A percentile compares a stretch with the other conserved stretches of the same genome.
phyloP scores from a whole-genome alignment of 78 protist species.

The Creolimax fragrantissima region DNA sequence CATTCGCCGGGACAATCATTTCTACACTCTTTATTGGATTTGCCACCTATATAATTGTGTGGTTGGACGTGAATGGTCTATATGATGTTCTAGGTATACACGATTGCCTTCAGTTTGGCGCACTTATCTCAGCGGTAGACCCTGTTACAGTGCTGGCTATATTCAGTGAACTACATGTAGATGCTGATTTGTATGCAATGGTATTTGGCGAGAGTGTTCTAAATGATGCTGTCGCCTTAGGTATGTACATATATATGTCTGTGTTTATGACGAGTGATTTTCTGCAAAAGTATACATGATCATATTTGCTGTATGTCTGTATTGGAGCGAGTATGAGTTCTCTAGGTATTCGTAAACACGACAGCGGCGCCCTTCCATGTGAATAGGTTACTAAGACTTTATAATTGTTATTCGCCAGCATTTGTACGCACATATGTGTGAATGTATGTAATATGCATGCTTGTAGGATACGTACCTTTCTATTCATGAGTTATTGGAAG shows the following conservation, averaged over 20 bases:
- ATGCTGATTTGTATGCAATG: constrained; percentile 20
- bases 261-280: neutral
- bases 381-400: too few species aligned
- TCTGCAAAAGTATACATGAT: neutral
- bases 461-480: too few species aligned
- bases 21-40: neutral
- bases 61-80: neutral
- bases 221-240: constrained; percentile 57
- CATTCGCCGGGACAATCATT: constrained; percentile 22
- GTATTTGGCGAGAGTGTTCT: constrained; percentile 55
- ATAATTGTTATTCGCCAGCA: too few species aligned
- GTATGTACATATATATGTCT: neutral
- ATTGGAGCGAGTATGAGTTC: neutral
- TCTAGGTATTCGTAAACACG: neutral
- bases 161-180: constrained; percentile 40
- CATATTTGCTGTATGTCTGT: neutral
- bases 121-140: constrained; percentile 80
- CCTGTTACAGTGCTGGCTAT: constrained; percentile 63
- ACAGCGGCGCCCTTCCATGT: neutral
- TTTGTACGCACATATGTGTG: neutral
- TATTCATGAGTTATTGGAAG: too few species aligned
- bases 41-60: neutral
- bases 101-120: constrained; percentile 63
- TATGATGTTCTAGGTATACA: neutral
- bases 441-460: neutral